Base-by-base conservation (phyloP, 257 asterid species). In the Penstemon davidsonii region DNA sequence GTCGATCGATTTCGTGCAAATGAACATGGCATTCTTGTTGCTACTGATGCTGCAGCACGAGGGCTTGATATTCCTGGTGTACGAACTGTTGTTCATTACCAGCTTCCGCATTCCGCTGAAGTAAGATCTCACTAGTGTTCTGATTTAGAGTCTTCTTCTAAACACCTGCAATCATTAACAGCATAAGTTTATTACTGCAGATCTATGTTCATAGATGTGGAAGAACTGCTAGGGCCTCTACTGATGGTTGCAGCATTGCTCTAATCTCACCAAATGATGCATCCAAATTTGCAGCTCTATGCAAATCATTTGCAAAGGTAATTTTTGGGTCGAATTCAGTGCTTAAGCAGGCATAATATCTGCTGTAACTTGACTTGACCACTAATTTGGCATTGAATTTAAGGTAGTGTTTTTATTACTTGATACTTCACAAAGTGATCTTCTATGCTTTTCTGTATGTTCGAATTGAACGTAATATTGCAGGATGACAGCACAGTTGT, bases 161-260 rank as follows among this genome's bases (percentile, higher is more conserved):
- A 5, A 37, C 19, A 0, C 68, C 49, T 54, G 6, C 63, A 60
- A 51, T 69, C 46, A 43, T 57, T 53, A 73, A 73, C 33, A 25
- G 60, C 74, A 47, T 13, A 60, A 19, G 5, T 55, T 73, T 67
- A 33, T 78, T 81, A 60, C 64, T 72, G 44, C 61, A 91, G 99
- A 82, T 93, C 37, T 93, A 93, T 69, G 97, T 93, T 75, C 97
- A 93, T 75, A 80, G 99, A 80, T 87, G 99, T 73, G 97, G 97
- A 81, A 83, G 99, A 85, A 93, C 99, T 62, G 99, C 99, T n/a
- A 85, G 99, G 71, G 97, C 96, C 69, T 86, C 73, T 62, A 77
- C 90, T 63, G 99, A 93, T 84, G 99, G 99, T 72, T 93, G 99
- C 84, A 87, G 96, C 73, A 88, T 93, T 65, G 97, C 95, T 72